phyloP scores from a whole-genome alignment of 2,329 filamentous ascomycete genomes.

The Zarea fungicola region DNA sequence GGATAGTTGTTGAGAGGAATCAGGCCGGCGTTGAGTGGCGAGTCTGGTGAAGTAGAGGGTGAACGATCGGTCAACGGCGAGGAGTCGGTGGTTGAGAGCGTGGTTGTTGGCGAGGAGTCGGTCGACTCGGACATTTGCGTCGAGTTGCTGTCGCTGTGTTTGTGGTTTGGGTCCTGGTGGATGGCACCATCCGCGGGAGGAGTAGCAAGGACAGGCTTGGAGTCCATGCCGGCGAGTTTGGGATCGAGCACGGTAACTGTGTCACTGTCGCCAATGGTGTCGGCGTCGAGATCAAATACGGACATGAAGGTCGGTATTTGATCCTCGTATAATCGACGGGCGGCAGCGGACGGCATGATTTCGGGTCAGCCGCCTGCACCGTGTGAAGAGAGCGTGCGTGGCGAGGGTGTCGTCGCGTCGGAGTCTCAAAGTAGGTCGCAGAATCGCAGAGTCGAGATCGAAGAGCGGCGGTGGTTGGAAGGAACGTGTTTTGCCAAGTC shows the following conservation, averaged over 20 bases:
- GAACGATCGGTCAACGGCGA: slow-evolving; percentile 86
- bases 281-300: slow-evolving; percentile 62
- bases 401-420: neutral
- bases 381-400: slow-evolving; percentile 4
- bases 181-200: slow-evolving; percentile 35
- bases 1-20: slow-evolving; percentile 66
- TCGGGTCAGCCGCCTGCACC: slow-evolving; percentile 9
- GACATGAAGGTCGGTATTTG: slow-evolving; percentile 74
- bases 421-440: no score
- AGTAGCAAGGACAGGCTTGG: slow-evolving; percentile 32
- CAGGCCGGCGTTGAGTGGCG: slow-evolving; percentile 68
- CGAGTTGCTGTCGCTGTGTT: slow-evolving; percentile 72
- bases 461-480: neutral
- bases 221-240: slow-evolving; percentile 45
- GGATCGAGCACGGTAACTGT: slow-evolving; percentile 50
- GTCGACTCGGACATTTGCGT: slow-evolving; percentile 77
- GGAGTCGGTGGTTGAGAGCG: slow-evolving; percentile 86
- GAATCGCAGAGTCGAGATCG: no score
- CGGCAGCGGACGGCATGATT: slow-evolving; percentile 58
- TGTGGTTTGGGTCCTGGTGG: slow-evolving; percentile 50
- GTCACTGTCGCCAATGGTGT: slow-evolving; percentile 48
- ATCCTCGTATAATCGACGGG: slow-evolving; percentile 59
- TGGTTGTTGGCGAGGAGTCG: slow-evolving; percentile 92
- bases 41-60: slow-evolving; percentile 88
- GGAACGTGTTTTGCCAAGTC: neutral